Percentiles rank a stretch among this genome's conserved stretches.
phyloP scores from a whole-genome alignment of 768 basidiomycete species.

The Boletellus sp. region DNA sequence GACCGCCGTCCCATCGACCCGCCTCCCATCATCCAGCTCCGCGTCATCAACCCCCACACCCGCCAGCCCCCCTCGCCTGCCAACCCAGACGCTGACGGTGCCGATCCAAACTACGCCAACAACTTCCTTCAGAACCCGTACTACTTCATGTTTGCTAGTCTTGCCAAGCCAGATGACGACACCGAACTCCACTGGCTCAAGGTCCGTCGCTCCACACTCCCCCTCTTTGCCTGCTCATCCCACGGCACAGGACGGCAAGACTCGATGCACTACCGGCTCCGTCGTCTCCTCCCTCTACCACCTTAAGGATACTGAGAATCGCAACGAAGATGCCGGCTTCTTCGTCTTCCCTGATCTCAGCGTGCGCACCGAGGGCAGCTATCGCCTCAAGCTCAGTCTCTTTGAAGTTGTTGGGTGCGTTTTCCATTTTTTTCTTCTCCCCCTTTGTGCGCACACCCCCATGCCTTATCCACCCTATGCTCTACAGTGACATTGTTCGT shows the following conservation, averaged over 20 bases:
- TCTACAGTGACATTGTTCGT: conserved; percentile 68
- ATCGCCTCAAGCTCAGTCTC: conserved; percentile 63
- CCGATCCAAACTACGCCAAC: conserved; percentile 44
- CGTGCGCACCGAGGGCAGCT: conserved; percentile 89
- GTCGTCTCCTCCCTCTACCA: conserved; percentile 91
- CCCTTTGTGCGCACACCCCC: neutral
- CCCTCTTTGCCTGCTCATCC: neutral
- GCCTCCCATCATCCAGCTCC: conserved; percentile 93
- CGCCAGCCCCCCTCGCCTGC: conserved; percentile 29
- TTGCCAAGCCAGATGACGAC: conserved; percentile 87
- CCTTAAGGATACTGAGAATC: conserved; percentile 70
- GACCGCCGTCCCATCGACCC: conserved; percentile 97
- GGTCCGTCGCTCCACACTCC: conserved; percentile 33
- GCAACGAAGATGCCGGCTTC: conserved; percentile 75
- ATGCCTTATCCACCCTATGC: conserved; percentile 1
- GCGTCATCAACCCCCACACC: conserved; percentile 67
- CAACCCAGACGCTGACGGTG: conserved; percentile 32
- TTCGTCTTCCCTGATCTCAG: conserved; percentile 96
- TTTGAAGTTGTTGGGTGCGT: conserved; percentile 92
- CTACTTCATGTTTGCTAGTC: conserved; percentile 92
- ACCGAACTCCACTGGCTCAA: conserved; percentile 86
- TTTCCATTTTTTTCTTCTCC: neutral
- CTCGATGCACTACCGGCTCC: conserved; percentile 85
- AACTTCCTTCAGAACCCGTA: conserved; percentile 86
- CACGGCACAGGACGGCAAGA: conserved; percentile 77